These are phyloP conservation scores for Candida silvatica DNA, from an alignment of 805 yeast species.

Conservation along the genomic window DNA sequence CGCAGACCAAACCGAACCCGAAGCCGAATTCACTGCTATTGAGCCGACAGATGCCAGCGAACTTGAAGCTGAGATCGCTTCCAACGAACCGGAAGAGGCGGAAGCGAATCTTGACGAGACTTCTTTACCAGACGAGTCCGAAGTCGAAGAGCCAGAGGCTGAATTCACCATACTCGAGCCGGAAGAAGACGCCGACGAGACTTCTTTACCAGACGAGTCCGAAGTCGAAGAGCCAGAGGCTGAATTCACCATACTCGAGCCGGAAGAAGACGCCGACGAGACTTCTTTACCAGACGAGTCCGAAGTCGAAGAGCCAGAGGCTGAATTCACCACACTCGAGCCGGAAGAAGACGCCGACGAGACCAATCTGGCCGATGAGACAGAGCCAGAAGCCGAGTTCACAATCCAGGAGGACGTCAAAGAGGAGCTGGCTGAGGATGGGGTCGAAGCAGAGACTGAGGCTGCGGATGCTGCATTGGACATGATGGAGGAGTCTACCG, in stretches of 20 bases:
- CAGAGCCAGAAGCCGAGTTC: conserved; percentile 1
- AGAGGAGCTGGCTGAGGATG: background rate
- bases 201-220: conserved; percentile 1
- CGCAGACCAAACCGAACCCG: too few relatives aligned
- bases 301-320: conserved; percentile 2
- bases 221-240: conserved; percentile 2
- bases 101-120: background rate
- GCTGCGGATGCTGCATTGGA: background rate
- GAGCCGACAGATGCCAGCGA: too few relatives aligned
- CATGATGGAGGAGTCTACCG: too few relatives aligned
- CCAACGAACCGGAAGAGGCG: too few relatives aligned
- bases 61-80: too few relatives aligned
- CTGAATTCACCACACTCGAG: background rate
- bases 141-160: conserved; percentile 2
- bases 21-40: too few relatives aligned
- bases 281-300: conserved; percentile 1
- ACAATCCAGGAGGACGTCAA: background rate
- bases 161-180: background rate
- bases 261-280: background rate
- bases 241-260: background rate
- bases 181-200: background rate
- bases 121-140: conserved; percentile 1
- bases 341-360: background rate
- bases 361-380: conserved; percentile 2
- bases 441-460: background rate